A percentile compares a stretch with the other conserved stretches of the same genome.
phyloP scores from a whole-genome alignment of 2,329 filamentous ascomycete species.

The Triangularia verruculosa region DNA sequence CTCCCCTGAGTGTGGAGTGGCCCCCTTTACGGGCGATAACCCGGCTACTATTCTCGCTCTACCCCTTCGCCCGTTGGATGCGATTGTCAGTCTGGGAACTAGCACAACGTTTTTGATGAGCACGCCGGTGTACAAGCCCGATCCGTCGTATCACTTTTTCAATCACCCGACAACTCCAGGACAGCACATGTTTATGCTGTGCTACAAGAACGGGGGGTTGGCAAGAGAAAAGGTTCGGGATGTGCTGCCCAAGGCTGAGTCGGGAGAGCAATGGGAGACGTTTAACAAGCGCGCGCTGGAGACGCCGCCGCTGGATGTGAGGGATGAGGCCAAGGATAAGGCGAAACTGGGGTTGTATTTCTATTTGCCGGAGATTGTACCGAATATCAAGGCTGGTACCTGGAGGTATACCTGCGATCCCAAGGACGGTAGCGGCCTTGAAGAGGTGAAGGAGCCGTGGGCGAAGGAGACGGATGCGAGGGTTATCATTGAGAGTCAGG shows the following conservation, averaged over 20 bases:
- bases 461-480: conserved; percentile 71
- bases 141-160: conserved; percentile 94
- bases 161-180: conserved; percentile 90
- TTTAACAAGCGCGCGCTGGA: conserved; percentile 74
- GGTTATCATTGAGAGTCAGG: conserved; percentile 89
- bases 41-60: conserved; percentile 90
- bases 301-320: conserved; percentile 67
- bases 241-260: conserved; percentile 57
- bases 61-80: conserved; percentile 81
- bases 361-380: conserved; percentile 90
- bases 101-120: conserved; percentile 98
- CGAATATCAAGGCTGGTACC: conserved; percentile 79
- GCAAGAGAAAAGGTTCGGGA: conserved; percentile 89
- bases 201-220: conserved; percentile 97
- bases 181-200: conserved; percentile 99
- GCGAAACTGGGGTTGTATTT: conserved; percentile 94
- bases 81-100: conserved; percentile 91
- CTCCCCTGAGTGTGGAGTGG: conserved; percentile 67
- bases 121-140: conserved; percentile 84
- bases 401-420: conserved; percentile 71
- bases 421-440: conserved; percentile 52
- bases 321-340: conserved; percentile 44
- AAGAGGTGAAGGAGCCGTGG: conserved; percentile 42
- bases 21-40: conserved; percentile 93
- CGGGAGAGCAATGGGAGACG: conserved; percentile 63